These are phyloP conservation scores for Dipodascus geniculatus DNA, from an alignment of 805 yeast genomes.

Conservation along the genomic window DNA sequence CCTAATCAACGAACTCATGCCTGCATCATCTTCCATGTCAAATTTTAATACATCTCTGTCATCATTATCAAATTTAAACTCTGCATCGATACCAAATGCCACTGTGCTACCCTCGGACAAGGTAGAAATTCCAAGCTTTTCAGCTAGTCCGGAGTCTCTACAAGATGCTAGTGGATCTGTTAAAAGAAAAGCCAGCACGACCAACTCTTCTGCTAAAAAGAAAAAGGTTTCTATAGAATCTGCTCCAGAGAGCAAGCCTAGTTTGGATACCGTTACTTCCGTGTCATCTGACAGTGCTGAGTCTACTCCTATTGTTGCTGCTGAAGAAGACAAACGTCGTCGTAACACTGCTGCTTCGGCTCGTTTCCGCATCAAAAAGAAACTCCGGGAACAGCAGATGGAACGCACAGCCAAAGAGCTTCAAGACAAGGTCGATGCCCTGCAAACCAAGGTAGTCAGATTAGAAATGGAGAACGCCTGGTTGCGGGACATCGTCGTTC, in stretches of 20 bases:
- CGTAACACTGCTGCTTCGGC: constrained; percentile 89
- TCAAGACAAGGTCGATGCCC: constrained; percentile 44
- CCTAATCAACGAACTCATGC: background rate
- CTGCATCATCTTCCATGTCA: background rate
- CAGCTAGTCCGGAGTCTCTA: background rate
- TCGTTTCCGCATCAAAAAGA: constrained; percentile 77
- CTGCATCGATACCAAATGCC: background rate
- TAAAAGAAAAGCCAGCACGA: constrained; percentile 2
- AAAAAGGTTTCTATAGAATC: background rate
- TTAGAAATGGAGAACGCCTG: constrained; percentile 83
- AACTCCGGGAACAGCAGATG: constrained; percentile 78
- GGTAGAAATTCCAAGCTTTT: background rate
- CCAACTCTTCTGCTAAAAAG: background rate
- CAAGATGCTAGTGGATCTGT: background rate
- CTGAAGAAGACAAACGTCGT: constrained; percentile 57
- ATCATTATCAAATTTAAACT: constrained; percentile 5
- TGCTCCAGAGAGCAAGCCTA: constrained; percentile 14
- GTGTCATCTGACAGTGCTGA: background rate
- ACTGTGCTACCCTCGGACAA: background rate
- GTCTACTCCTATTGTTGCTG: constrained; percentile 13
- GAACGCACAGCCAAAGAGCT: constrained; percentile 61
- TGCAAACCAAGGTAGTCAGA: constrained; percentile 64
- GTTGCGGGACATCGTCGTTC: constrained; percentile 68
- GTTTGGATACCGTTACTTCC: too few species aligned
- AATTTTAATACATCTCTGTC: too few species aligned